These are phyloP conservation scores for Naumovozyma castellii DNA, from an alignment of 805 yeast genomes.

Conservation along the genomic window DNA sequence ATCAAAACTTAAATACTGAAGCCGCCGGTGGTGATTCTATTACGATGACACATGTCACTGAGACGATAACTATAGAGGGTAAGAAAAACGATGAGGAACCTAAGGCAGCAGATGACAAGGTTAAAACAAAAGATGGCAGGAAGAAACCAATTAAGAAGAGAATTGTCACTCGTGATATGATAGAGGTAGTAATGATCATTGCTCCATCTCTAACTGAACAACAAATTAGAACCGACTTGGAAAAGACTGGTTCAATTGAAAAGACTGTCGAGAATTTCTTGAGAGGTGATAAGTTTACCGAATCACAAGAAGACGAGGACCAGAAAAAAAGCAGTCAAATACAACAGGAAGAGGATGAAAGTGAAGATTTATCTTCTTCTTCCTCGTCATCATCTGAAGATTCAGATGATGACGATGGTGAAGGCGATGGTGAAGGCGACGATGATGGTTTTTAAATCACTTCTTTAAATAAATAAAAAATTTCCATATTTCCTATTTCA, in stretches of 20 bases:
- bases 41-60: not conserved
- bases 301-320: slow-evolving; percentile 35
- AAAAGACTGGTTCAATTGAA: slow-evolving; percentile 72
- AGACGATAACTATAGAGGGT: not conserved
- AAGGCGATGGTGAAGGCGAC: not conserved
- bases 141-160: slow-evolving; percentile 28
- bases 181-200: slow-evolving; percentile 73
- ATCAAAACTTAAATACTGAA: slow-evolving; percentile 10
- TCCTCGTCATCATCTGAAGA: too few relatives aligned
- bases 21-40: not conserved
- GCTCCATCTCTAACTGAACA: slow-evolving; percentile 64
- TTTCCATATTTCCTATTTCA: too few relatives aligned
- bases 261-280: slow-evolving; percentile 63
- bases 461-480: slow-evolving; percentile 15
- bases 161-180: slow-evolving; percentile 58
- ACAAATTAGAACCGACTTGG: slow-evolving; percentile 66
- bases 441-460: slow-evolving; percentile 14
- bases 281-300: slow-evolving; percentile 41
- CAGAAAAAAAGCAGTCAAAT: too few relatives aligned
- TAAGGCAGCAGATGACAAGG: slow-evolving; percentile 1
- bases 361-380: too few relatives aligned
- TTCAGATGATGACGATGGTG: not conserved
- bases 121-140: slow-evolving; percentile 1
- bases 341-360: not conserved
- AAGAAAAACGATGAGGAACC: slow-evolving; percentile 3